Evolutionary conservation across 2,329 filamentous ascomycete species (phyloP).

Genomic region (Xylariales sp.): DNA sequence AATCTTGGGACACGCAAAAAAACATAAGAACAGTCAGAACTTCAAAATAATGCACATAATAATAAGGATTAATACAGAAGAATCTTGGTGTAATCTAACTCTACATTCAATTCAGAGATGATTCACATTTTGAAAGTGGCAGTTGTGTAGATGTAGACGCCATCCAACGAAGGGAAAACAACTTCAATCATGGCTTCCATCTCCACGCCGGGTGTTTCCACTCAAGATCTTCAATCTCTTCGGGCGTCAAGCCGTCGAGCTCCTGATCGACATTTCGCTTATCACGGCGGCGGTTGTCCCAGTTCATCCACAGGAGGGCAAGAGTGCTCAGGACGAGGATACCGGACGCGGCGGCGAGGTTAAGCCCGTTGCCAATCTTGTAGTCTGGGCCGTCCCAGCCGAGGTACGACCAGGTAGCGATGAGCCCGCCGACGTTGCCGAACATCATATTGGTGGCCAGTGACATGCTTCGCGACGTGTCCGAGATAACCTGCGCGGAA

Average conservation of each 20-base stretch:
- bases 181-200: conserved; percentile 45
- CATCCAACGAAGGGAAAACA: no score
- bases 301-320: conserved; percentile 54
- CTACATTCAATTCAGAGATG: no score
- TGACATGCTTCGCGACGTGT: conserved; percentile 63
- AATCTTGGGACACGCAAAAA: no score
- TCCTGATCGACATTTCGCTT: conserved; percentile 45
- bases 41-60: no score
- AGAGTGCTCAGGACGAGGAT: conserved; percentile 45
- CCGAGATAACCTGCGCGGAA: conserved; percentile 66
- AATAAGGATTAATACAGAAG: no score
- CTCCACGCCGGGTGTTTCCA: conserved; percentile 59
- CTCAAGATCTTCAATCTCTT: conserved; percentile 51
- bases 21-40: no score
- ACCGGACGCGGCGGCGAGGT: conserved; percentile 52
- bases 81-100: no score
- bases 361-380: conserved; percentile 67
- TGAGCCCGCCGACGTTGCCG: conserved; percentile 66
- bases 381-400: conserved; percentile 61
- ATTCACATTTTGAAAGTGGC: no score
- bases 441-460: conserved; percentile 68
- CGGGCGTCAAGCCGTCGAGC: conserved; percentile 42
- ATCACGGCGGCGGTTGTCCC: conserved; percentile 54
- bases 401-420: conserved; percentile 63
- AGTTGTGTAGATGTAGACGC: no score